Evolutionary conservation across 2,329 filamentous ascomycete species (phyloP).

Genomic region (Diaporthe eres): DNA sequence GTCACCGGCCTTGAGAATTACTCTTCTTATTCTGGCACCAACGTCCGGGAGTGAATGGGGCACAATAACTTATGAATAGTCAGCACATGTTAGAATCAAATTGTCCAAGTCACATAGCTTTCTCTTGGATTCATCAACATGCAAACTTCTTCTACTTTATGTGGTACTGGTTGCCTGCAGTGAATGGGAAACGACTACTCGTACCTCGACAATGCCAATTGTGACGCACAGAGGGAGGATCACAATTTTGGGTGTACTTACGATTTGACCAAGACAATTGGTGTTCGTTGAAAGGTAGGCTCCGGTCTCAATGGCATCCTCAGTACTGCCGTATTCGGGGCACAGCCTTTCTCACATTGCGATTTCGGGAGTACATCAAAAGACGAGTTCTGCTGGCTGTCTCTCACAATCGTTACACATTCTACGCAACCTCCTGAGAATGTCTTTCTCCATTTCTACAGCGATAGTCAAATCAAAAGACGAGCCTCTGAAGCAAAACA

Average conservation of each 20-base stretch:
- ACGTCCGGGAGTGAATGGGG: background rate
- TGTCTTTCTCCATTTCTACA: background rate
- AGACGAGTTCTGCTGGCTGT: background rate
- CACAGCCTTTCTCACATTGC: background rate
- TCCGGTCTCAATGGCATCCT: background rate
- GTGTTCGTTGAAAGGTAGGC: background rate
- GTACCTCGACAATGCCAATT: background rate
- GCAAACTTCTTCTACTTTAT: background rate
- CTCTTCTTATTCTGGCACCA: background rate
- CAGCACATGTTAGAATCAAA: background rate
- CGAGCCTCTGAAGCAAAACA: background rate
- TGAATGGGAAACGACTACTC: background rate
- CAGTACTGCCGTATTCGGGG: background rate
- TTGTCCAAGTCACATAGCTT: background rate
- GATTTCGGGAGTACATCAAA: background rate
- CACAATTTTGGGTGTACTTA: background rate
- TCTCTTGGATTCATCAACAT: background rate
- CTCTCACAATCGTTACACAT: background rate
- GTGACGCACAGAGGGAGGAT: background rate
- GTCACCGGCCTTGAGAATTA: background rate
- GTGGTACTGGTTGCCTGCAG: background rate
- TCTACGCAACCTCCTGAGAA: background rate
- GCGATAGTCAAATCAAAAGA: no score
- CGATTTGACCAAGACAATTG: background rate
- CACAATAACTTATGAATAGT: no score